Conservation (phyloP, 176 grass and related monocot species). For the Zoysia pacifica region DNA sequence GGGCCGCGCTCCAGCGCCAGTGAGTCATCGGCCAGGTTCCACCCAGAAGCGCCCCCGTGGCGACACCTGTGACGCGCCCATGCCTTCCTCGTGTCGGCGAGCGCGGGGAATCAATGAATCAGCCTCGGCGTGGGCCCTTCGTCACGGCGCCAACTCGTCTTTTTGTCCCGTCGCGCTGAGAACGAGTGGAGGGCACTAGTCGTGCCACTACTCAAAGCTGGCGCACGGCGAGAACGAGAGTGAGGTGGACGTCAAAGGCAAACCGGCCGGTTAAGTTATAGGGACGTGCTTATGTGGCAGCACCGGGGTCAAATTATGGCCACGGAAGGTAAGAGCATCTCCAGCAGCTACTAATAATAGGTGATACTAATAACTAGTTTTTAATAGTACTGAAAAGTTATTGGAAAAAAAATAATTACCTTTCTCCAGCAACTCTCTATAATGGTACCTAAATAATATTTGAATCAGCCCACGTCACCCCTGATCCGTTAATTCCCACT, state of each 20-base stretch:
- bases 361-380: no score
- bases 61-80: constrained; percentile 28
- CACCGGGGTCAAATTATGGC: neutral
- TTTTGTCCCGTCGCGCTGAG: neutral
- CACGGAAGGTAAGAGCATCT: neutral
- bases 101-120: neutral
- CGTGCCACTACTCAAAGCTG: no score
- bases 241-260: constrained; percentile 17
- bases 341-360: no score
- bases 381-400: no score
- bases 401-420: no score
- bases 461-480: no score
- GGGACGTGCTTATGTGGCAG: neutral
- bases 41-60: neutral
- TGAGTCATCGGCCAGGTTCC: constrained; percentile 16
- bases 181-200: no score
- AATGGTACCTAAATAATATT: no score
- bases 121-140: neutral
- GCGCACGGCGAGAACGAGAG: no score
- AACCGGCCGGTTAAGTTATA: constrained; percentile 15
- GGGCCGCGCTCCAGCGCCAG: constrained; percentile 27
- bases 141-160: neutral
- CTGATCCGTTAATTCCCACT: no score
- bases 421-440: no score
- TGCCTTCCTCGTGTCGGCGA: neutral